Percentiles rank a stretch among this genome's conserved stretches.
These are phyloP conservation scores for Fusarium pseudoanthophilum DNA, from an alignment of 2,329 filamentous ascomycete genomes.

Conservation along the genomic window DNA sequence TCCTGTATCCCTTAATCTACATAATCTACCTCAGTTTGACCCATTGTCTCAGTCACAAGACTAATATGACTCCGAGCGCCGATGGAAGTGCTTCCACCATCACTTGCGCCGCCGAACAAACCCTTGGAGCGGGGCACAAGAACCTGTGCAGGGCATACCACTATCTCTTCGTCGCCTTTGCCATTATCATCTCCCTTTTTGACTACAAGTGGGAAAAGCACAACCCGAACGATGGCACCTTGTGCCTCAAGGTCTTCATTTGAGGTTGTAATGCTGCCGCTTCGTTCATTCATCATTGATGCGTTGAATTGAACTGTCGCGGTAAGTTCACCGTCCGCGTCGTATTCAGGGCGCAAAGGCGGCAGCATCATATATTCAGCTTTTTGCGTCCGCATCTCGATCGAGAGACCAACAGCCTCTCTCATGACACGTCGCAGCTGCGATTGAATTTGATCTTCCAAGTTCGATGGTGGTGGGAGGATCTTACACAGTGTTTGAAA, in stretches of 20 bases:
- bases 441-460: constrained; percentile 82
- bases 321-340: constrained; percentile 88
- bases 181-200: constrained; percentile 93
- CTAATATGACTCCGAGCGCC: constrained; percentile 53
- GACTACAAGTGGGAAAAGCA: constrained; percentile 95
- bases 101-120: constrained; percentile 60
- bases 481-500: constrained; percentile 85
- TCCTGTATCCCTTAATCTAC: constrained; percentile 48
- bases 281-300: constrained; percentile 92
- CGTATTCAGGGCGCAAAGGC: constrained; percentile 92
- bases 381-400: constrained; percentile 97
- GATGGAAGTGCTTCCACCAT: constrained; percentile 60
- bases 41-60: constrained; percentile 50
- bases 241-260: constrained; percentile 85
- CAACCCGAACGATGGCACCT: constrained; percentile 84
- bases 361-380: constrained; percentile 99
- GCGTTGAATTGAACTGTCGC: constrained; percentile 93
- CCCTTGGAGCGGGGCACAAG: constrained; percentile 71
- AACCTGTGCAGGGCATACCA: constrained; percentile 95
- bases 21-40: constrained; percentile 49
- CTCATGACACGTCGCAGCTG: constrained; percentile 89
- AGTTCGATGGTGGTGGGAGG: constrained; percentile 84
- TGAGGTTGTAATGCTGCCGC: constrained; percentile 65
- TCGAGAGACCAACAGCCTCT: constrained; percentile 87
- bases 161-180: constrained; percentile 90